Conservation (phyloP, 768 basidiomycete genomes). For the Termitomyces sp. region DNA sequence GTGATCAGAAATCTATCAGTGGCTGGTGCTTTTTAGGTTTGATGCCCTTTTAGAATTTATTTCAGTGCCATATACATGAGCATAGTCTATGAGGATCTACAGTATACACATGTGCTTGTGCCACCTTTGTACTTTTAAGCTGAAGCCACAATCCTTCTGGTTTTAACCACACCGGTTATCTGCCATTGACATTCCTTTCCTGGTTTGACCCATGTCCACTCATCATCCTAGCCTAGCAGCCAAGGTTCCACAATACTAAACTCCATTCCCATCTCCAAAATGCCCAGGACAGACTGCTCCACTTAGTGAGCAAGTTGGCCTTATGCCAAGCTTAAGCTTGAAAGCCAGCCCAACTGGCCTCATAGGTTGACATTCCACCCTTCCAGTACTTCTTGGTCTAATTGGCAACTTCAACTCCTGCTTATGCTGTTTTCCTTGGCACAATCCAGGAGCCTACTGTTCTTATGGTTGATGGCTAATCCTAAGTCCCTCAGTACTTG, state of each 20-base stretch:
- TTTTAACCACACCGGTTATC: background rate
- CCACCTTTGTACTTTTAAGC: no score
- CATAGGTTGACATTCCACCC: background rate
- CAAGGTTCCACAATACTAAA: background rate
- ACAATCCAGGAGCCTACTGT: background rate
- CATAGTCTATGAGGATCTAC: no score
- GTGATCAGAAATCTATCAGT: no score
- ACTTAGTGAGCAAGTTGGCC: no score
- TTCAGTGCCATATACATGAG: no score
- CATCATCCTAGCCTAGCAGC: background rate
- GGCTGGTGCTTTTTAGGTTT: no score
- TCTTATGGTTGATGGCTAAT: background rate
- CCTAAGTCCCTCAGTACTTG: background rate
- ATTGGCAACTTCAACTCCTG: background rate
- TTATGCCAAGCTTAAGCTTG: no score
- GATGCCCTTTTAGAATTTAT: no score
- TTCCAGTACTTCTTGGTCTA: background rate
- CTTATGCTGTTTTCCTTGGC: background rate
- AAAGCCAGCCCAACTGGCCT: no score
- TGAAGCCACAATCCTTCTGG: no score
- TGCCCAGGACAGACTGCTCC: no score
- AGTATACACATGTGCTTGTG: no score
- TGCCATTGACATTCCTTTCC: background rate
- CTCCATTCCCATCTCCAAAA: background rate
- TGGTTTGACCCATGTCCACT: background rate